phyloP scores from a whole-genome alignment of 2,329 filamentous ascomycete genomes.

The Pseudocercospora fijiensis region DNA sequence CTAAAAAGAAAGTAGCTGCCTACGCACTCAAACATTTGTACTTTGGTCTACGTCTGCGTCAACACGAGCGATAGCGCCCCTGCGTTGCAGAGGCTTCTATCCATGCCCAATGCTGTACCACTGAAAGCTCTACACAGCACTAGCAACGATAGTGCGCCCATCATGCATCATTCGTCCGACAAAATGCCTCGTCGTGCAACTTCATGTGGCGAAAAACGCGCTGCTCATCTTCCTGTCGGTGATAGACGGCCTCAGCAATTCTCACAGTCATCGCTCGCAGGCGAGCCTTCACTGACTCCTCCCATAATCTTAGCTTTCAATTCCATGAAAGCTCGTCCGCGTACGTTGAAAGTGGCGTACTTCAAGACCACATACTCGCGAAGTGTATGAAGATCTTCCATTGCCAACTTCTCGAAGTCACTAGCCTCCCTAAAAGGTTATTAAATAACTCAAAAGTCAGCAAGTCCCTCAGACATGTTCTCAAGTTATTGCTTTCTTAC shows the following conservation, averaged over 20 bases:
- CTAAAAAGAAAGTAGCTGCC: background rate
- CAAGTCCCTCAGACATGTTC: too few species aligned
- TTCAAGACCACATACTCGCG: background rate
- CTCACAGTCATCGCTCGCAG: background rate
- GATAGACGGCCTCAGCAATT: background rate
- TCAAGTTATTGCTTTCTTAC: too few species aligned
- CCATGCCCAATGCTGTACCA: background rate
- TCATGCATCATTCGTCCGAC: background rate
- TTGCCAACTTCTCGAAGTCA: background rate
- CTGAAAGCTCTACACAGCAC: background rate
- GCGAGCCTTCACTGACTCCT: background rate
- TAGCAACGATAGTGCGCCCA: background rate
- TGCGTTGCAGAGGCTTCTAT: background rate
- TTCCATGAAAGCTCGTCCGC: background rate
- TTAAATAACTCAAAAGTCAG: too few species aligned
- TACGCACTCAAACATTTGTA: background rate
- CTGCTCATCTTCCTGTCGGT: background rate
- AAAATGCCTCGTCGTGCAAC: background rate
- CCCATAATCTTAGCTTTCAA: background rate
- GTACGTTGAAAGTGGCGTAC: background rate
- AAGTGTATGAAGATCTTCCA: background rate
- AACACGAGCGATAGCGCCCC: background rate
- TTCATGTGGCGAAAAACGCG: background rate
- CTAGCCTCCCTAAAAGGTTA: too few species aligned
- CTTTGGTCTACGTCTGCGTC: background rate